These are phyloP conservation scores for Ustulina deusta DNA, from an alignment of 2,329 filamentous ascomycete species.

Conservation along the genomic window DNA sequence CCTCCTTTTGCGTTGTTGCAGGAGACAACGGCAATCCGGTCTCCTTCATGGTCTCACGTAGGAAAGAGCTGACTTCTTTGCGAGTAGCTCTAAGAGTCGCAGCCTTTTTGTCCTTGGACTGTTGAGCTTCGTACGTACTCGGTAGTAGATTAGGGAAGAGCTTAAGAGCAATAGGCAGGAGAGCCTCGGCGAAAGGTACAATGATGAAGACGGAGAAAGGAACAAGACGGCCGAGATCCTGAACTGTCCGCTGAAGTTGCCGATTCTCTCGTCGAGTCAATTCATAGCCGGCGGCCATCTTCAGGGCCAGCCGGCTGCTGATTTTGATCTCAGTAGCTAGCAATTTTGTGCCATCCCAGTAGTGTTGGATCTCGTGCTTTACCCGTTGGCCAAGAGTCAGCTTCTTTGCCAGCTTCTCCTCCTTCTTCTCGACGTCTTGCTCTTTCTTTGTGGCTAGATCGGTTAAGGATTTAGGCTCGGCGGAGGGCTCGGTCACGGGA, in stretches of 20 bases:
- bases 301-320: slow-evolving; percentile 88
- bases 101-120: slow-evolving; percentile 90
- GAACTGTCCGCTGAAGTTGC: slow-evolving; percentile 91
- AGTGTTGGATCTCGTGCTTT: slow-evolving; percentile 93
- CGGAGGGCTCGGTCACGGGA: slow-evolving; percentile 50
- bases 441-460: slow-evolving; percentile 75
- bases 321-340: slow-evolving; percentile 93
- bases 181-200: slow-evolving; percentile 92
- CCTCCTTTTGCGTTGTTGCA: slow-evolving; percentile 87
- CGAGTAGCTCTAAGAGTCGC: slow-evolving; percentile 83
- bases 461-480: slow-evolving; percentile 62
- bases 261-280: slow-evolving; percentile 92
- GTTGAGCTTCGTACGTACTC: slow-evolving; percentile 95
- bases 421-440: slow-evolving; percentile 69
- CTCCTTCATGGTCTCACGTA: slow-evolving; percentile 89
- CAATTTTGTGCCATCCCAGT: slow-evolving; percentile 98
- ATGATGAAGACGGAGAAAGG: slow-evolving; percentile 98
- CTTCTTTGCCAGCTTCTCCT: slow-evolving; percentile 84
- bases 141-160: slow-evolving; percentile 97
- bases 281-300: slow-evolving; percentile 98
- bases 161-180: slow-evolving; percentile 90
- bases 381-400: slow-evolving; percentile 90
- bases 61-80: slow-evolving; percentile 92
- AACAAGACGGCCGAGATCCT: slow-evolving; percentile 90
- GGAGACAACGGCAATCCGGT: slow-evolving; percentile 90